Evolutionary conservation across 768 basidiomycete genomes (phyloP).

Genomic region (Mycena crocata): DNA sequence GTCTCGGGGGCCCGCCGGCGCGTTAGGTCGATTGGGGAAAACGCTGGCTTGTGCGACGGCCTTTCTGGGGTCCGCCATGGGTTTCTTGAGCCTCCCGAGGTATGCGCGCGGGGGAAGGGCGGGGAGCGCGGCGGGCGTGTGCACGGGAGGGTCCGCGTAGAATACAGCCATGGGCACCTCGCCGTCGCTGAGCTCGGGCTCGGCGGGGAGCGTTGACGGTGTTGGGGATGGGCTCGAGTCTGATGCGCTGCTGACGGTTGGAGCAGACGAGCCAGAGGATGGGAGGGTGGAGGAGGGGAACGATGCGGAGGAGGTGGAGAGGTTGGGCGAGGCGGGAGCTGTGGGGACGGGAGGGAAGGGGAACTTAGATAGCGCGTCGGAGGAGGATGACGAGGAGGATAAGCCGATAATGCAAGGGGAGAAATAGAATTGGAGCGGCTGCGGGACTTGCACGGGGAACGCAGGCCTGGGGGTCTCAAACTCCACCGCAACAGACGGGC

Average conservation of each 20-base stretch:
- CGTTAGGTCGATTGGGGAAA: too few species aligned
- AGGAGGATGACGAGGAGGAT: neutral
- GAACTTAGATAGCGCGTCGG: neutral
- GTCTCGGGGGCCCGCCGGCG: too few species aligned
- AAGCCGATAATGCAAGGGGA: slow-evolving; percentile 5
- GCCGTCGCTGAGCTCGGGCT: too few species aligned
- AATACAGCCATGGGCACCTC: neutral
- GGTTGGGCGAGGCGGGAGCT: neutral
- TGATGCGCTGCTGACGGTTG: neutral
- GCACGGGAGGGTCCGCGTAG: neutral
- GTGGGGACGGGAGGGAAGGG: neutral
- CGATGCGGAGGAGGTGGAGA: too few species aligned
- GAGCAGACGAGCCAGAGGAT: neutral
- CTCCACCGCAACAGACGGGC: neutral
- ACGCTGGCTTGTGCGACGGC: too few species aligned
- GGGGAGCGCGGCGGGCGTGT: neutral
- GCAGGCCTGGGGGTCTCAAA: slow-evolving; percentile 7
- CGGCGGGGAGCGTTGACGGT: neutral
- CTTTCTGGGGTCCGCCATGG: neutral
- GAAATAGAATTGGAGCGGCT: neutral
- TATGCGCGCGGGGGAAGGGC: slow-evolving; percentile 10
- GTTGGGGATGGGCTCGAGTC: neutral
- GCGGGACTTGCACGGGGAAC: slow-evolving; percentile 1
- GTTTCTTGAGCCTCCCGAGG: neutral
- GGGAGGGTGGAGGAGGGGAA: neutral